Percentiles rank a stretch among this genome's conserved stretches.
These are phyloP conservation scores for Fraxinus quadrangulata DNA, from an alignment of 257 asterid genomes.

Conservation along the genomic window DNA sequence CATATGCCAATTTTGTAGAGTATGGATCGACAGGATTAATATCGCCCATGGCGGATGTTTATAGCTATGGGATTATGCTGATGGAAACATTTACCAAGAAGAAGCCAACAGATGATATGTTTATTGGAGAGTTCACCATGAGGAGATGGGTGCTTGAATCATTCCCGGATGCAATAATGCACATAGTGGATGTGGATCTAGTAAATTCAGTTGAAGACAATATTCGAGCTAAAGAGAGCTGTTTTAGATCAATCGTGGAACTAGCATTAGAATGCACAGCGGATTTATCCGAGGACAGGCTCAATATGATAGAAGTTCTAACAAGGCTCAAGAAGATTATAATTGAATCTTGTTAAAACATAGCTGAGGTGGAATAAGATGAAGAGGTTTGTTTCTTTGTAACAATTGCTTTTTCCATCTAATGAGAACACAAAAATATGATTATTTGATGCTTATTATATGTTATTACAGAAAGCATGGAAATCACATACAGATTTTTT, in stretches of 20 bases:
- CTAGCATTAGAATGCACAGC: not conserved
- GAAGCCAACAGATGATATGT: not conserved
- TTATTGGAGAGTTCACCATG: not conserved
- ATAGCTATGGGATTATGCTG: not conserved
- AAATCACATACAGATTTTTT: not conserved
- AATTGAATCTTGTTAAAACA: not conserved
- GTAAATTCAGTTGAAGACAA: not conserved
- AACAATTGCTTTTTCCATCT: not conserved
- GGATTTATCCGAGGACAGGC: not conserved
- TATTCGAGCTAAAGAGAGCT: not conserved
- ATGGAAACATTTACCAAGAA: not conserved
- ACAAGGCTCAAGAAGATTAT: not conserved
- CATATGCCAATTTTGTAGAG: not conserved
- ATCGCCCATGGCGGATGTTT: not conserved
- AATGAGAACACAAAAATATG: not conserved
- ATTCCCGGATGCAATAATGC: not conserved
- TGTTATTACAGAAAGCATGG: not conserved
- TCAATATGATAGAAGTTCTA: not conserved
- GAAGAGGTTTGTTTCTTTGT: slow-evolving; percentile 4
- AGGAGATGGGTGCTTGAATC: not conserved
- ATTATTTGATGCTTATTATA: not conserved
- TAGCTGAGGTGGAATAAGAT: not conserved
- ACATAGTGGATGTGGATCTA: not conserved
- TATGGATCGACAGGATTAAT: not conserved
- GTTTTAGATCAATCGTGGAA: not conserved